Conservation (phyloP, 2,329 filamentous ascomycete genomes). For the Cladobotryum mycophilum region DNA sequence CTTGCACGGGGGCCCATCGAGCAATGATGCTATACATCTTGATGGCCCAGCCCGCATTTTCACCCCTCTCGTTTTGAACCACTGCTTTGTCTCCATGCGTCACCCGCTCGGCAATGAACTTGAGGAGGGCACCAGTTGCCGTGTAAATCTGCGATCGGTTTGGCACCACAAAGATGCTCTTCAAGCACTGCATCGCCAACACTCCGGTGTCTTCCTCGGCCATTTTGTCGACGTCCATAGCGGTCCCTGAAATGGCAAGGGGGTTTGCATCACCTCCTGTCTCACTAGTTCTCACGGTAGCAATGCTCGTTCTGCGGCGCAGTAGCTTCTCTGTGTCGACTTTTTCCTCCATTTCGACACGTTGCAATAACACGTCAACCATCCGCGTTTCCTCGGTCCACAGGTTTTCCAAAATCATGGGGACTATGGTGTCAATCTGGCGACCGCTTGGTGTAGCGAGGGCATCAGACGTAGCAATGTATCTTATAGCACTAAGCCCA, state of each 20-base stretch:
- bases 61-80: constrained; percentile 28
- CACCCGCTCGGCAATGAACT: constrained; percentile 62
- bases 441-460: constrained; percentile 68
- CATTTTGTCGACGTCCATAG: constrained; percentile 79
- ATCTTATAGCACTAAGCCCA: constrained; percentile 72
- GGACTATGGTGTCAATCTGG: constrained; percentile 73
- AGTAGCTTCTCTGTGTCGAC: constrained; percentile 57
- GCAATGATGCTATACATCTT: constrained; percentile 74
- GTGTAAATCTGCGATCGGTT: constrained; percentile 75
- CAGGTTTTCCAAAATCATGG: constrained; percentile 80
- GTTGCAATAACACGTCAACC: constrained; percentile 60
- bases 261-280: constrained; percentile 59
- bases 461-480: constrained; percentile 72
- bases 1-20: constrained; percentile 87
- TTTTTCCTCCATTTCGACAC: constrained; percentile 62
- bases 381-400: constrained; percentile 68
- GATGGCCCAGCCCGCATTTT: constrained; percentile 67
- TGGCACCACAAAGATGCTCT: constrained; percentile 76
- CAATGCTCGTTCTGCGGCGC: constrained; percentile 68
- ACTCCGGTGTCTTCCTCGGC: constrained; percentile 85
- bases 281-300: constrained; percentile 63
- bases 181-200: constrained; percentile 77
- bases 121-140: constrained; percentile 67
- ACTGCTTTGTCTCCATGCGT: constrained; percentile 48
- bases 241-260: constrained; percentile 70